Percentiles rank a stretch among this genome's conserved stretches.
Conservation (phyloP, 2,329 filamentous ascomycete genomes). For the Sclerotinia spermophila region DNA sequence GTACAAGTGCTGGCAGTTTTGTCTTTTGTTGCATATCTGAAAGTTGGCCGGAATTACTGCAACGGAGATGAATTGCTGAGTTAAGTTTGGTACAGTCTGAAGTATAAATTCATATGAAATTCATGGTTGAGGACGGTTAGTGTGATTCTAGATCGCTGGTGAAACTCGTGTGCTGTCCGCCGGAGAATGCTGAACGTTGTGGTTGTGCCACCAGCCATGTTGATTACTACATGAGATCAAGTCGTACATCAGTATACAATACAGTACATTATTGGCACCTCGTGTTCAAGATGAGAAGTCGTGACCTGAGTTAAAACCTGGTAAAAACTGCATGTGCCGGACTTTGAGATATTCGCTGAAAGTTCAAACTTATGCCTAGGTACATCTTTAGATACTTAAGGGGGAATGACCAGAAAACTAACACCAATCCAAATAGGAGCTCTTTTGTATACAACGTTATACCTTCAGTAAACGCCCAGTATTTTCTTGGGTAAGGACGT, state of each 20-base stretch:
- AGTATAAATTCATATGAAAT: not conserved
- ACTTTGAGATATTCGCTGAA: not conserved
- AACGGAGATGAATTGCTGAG: not conserved
- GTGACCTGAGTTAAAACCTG: not conserved
- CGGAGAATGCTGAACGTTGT: conserved; percentile 10
- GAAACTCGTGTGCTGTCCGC: conserved; percentile 13
- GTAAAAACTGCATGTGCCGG: not conserved
- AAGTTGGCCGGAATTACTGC: conserved; percentile 14
- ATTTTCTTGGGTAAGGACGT: not conserved
- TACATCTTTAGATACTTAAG: not conserved
- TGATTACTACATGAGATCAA: not conserved
- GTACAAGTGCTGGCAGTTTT: not conserved
- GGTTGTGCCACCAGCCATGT: not conserved
- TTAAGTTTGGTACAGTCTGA: not conserved
- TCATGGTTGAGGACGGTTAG: not conserved
- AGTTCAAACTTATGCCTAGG: not conserved
- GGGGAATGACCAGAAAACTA: not conserved
- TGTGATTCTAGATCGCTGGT: conserved; percentile 6
- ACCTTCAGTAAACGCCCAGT: not conserved
- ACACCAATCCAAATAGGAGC: not conserved
- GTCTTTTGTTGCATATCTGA: conserved; percentile 17
- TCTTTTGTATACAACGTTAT: not conserved
- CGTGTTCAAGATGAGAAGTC: not conserved
- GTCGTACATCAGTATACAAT: not conserved
- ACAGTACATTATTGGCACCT: not conserved